Conservation (phyloP, 2,329 filamentous ascomycete genomes). For the Xylariaceae sp. region DNA sequence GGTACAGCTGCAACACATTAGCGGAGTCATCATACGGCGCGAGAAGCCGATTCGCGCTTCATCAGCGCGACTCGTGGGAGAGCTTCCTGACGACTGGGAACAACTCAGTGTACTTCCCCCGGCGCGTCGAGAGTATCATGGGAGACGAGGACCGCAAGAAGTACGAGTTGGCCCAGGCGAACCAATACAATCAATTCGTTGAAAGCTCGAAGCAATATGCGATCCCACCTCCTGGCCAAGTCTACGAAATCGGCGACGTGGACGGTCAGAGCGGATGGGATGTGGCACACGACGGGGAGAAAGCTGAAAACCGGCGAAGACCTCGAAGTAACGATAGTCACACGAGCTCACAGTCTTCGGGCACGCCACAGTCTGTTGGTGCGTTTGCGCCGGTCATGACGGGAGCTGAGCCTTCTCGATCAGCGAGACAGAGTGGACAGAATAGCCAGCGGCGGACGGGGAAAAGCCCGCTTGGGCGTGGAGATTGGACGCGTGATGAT, state of each 20-base stretch:
- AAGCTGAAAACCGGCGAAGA: constrained; percentile 18
- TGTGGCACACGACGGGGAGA: constrained; percentile 16
- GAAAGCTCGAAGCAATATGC: constrained; percentile 31
- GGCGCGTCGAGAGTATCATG: constrained; percentile 72
- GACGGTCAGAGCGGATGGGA: constrained; percentile 32
- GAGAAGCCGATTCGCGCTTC: constrained; percentile 43
- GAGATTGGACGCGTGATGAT: constrained; percentile 9
- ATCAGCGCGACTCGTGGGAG: constrained; percentile 62
- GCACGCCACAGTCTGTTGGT: constrained; percentile 7
- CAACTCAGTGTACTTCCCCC: constrained; percentile 62
- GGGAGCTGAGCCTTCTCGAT: constrained; percentile 12
- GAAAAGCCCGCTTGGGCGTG: constrained; percentile 35
- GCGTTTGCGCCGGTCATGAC: constrained; percentile 6
- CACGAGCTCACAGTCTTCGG: constrained; percentile 11
- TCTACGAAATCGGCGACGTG: constrained; percentile 47
- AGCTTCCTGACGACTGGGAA: constrained; percentile 58
- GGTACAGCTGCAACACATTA: constrained; percentile 47
- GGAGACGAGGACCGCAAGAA: constrained; percentile 71
- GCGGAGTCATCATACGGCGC: constrained; percentile 28
- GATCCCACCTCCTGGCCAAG: constrained; percentile 39
- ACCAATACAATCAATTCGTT: constrained; percentile 38
- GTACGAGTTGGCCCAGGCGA: constrained; percentile 65
- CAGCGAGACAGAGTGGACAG: constrained; percentile 18
- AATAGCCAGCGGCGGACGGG: constrained; percentile 28
- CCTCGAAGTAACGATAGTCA: constrained; percentile 22